Evolutionary conservation across 352 stramenopile genomes (phyloP), one percentile per base, ranked within the genome.

Genomic region (Globisporangium lucens): DNA sequence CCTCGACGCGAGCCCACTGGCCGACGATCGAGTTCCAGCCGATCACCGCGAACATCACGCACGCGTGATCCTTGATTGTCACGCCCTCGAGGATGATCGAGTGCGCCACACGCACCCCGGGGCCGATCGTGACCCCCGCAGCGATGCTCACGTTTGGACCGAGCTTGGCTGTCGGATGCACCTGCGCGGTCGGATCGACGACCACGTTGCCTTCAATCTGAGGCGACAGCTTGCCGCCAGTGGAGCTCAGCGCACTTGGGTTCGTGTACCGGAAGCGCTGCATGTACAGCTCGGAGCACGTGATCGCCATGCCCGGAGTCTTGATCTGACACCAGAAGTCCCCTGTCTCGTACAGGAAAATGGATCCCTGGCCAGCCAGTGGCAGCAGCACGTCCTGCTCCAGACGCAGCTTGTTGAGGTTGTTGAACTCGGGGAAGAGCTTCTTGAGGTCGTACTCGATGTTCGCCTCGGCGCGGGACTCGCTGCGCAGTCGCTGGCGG

Each of bases 241-340:
- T 94, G 13, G 77, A 71, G 60, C 87, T 94, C 61, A 96, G 62
- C 8, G 86, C 82, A 33, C 76, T 93, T n/a, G 87, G 87, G 68
- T 95, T 94, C 29, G 87, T 94, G 74, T 94, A 95, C 30, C 89
- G 89, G 72, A 95, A 96, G 29, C 89, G 89, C 63, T 96, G 89
- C 87, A 96, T 96, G 74, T 95, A 96, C 10, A 96, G 78, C 75
- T 95, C 89, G 9, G 89, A 96, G 69, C 89, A 96, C 71, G 89
- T 96, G 66, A 96, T 85, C 10, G 89, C 87, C 89, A 95, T 95
- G 20, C 89, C 89, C 0, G 89, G 89, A 1, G 89, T 96, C 79
- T 95, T 96, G 78, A 96, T 96, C 66, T 96, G 89, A 62, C 87
- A 95, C 89, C 89, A 96, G 61, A 96, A 95, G 67, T 96, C 87